These are phyloP conservation scores for Claviceps digitariae DNA, from an alignment of 2,329 filamentous ascomycete genomes.

Conservation along the genomic window DNA sequence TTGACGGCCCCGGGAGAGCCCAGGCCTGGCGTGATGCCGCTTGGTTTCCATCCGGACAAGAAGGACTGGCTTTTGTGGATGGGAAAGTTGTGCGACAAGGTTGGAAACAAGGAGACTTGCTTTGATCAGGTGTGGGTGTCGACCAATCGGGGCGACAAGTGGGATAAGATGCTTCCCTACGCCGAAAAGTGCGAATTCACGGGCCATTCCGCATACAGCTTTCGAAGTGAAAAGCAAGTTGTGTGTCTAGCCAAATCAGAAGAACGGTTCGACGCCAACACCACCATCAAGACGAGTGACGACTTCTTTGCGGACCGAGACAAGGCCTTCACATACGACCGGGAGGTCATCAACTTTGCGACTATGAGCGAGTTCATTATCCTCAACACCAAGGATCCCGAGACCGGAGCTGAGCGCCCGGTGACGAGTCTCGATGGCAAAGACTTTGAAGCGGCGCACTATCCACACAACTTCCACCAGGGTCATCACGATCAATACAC, in stretches of 20 bases:
- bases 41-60: constrained; percentile 72
- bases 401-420: constrained; percentile 56
- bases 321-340: constrained; percentile 31
- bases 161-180: constrained; percentile 61
- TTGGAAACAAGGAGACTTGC: constrained; percentile 41
- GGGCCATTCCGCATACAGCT: constrained; percentile 43
- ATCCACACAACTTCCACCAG: constrained; percentile 74
- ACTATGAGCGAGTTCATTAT: constrained; percentile 97
- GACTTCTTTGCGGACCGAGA: constrained; percentile 61
- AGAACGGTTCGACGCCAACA: constrained; percentile 44
- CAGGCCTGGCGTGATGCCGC: constrained; percentile 25
- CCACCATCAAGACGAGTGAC: constrained; percentile 62
- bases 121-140: constrained; percentile 64
- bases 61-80: constrained; percentile 91
- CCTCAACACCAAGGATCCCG: constrained; percentile 60
- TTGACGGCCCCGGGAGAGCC: constrained; percentile 56
- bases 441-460: constrained; percentile 69
- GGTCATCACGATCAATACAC: constrained; percentile 75
- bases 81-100: constrained; percentile 53
- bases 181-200: constrained; percentile 82
- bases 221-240: constrained; percentile 40
- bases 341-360: constrained; percentile 64
- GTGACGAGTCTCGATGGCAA: constrained; percentile 76
- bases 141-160: constrained; percentile 65
- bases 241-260: constrained; percentile 44